Base-by-base conservation (phyloP, 768 basidiomycete genomes). In the Russula sp. region DNA sequence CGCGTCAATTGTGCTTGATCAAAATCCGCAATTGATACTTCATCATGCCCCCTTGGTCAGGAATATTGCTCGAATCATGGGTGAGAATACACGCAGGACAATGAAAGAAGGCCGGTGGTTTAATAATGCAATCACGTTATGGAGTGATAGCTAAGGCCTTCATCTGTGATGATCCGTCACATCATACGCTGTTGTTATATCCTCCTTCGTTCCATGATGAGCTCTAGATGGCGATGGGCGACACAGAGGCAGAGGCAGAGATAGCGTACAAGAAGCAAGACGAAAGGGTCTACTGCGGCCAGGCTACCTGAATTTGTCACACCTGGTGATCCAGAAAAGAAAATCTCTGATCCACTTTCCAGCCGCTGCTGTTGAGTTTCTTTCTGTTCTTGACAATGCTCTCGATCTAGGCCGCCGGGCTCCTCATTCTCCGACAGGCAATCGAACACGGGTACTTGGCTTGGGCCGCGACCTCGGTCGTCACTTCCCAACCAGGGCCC, bases 331-430 rank as follows among this genome's bases (percentile, higher is more conserved):
- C n/a, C 24, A 20, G n/a, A 46, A 44, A 13, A 44, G 8, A n/a
- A 46, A 48, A 48, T 5, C 38, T 42, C 42, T 46, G 42, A 57
- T 30, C 56, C 57, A 49, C 57, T 16, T 49, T 58, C 57, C 7
- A 30, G 18, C 58, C 48, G 58, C 34, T 38, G 34, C 5, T 34
- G 38, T n/a, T n/a, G n/a, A n/a, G n/a, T 48, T 13, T n/a, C 8
- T 20, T n/a, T 44, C 18, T 13, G 11, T 5, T 18, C 10, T 32
- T n/a, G 28, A n/a, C 51, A 20, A 18, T 38, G 28, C 36, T 44
- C 46, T 50, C 20, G 16, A n/a, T 34, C 30, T 46, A 24, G 57
- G 42, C 57, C 14, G 42, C 44, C 14, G 22, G n/a, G 46, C 22
- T 18, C 13, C 42, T 34, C 30, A 32, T 30, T 34, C 28, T 46